These are phyloP conservation scores for Suillus lakei DNA, from an alignment of 768 basidiomycete species.

Conservation along the genomic window DNA sequence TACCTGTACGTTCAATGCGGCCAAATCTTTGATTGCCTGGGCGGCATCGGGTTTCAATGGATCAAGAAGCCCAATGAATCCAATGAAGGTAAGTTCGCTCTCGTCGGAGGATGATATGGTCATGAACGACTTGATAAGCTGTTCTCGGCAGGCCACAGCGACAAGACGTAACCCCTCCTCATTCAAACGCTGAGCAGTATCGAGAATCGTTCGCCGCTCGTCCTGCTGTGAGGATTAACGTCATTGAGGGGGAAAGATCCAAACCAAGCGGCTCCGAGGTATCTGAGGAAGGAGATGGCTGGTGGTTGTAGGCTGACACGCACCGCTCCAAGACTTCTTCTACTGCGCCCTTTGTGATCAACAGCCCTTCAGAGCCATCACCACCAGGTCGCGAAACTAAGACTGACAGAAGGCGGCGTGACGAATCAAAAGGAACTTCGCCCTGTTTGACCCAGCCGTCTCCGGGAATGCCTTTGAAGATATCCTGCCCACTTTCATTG, in stretches of 20 bases:
- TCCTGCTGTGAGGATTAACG: constrained; percentile 20
- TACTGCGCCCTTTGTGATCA: constrained; percentile 37
- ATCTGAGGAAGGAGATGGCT: constrained; percentile 3
- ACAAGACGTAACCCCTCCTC: constrained; percentile 37
- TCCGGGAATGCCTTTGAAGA: constrained; percentile 11
- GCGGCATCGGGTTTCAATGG: constrained; percentile 38
- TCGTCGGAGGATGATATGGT: constrained; percentile 29
- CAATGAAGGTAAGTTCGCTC: constrained; percentile 33
- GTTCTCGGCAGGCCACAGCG: constrained; percentile 31
- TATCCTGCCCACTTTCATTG: constrained; percentile 17
- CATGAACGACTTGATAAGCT: constrained; percentile 18
- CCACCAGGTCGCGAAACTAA: constrained; percentile 32
- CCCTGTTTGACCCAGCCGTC: constrained; percentile 35
- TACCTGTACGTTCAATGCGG: constrained; percentile 36
- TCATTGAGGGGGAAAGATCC: constrained; percentile 23
- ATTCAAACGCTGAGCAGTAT: constrained; percentile 32
- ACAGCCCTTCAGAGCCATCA: constrained; percentile 23
- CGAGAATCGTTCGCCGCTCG: constrained; percentile 27
- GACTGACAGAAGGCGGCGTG: constrained; percentile 40
- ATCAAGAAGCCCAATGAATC: constrained; percentile 34
- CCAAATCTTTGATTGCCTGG: constrained; percentile 32
- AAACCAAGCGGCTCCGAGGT: constrained; percentile 5
- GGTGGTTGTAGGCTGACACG: constrained; percentile 19
- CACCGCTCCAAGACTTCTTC: constrained; percentile 39
- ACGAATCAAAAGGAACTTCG: constrained; percentile 41